A percentile compares a stretch with the other conserved stretches of the same genome.
phyloP scores from a whole-genome alignment of 805 yeast species.

The Saccharomycopsis babjevae region DNA sequence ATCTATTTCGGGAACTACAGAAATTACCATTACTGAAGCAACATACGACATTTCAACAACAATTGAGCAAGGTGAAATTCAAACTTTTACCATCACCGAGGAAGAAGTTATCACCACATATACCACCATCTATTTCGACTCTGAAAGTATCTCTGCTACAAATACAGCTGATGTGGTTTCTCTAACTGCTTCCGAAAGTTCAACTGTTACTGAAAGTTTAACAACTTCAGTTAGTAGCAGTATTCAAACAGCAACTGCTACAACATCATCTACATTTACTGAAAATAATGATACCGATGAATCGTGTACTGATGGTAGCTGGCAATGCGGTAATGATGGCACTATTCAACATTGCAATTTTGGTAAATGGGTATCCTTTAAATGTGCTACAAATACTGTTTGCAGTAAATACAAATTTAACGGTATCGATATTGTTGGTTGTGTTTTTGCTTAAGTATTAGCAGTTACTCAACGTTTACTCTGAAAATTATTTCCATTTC shows the following conservation, averaged over 20 bases:
- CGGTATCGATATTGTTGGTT: constrained; percentile 22
- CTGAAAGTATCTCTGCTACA: neutral
- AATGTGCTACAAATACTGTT: constrained; percentile 53
- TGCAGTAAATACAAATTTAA: constrained; percentile 43
- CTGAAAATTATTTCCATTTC: neutral
- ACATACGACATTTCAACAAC: neutral
- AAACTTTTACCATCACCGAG: neutral
- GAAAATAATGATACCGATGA: constrained; percentile 6
- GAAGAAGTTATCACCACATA: neutral
- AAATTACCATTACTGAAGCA: neutral
- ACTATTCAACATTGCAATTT: constrained; percentile 44
- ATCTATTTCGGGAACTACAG: no score
- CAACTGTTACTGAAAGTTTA: no score
- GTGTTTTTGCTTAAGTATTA: neutral
- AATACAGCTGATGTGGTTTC: neutral
- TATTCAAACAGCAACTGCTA: constrained; percentile 36
- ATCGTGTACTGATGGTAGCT: constrained; percentile 39
- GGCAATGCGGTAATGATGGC: constrained; percentile 45
- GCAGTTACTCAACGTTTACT: neutral
- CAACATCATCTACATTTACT: constrained; percentile 19
- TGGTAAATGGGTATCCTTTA: constrained; percentile 46
- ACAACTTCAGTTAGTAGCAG: constrained; percentile 24
- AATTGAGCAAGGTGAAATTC: neutral
- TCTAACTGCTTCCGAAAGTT: no score
- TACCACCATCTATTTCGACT: neutral